Evolutionary conservation across 495 filamentous ascomycete genomes (phyloP), one percentile per base, ranked within the genome.

Genomic region (Amphirosellinia nigrospora): DNA sequence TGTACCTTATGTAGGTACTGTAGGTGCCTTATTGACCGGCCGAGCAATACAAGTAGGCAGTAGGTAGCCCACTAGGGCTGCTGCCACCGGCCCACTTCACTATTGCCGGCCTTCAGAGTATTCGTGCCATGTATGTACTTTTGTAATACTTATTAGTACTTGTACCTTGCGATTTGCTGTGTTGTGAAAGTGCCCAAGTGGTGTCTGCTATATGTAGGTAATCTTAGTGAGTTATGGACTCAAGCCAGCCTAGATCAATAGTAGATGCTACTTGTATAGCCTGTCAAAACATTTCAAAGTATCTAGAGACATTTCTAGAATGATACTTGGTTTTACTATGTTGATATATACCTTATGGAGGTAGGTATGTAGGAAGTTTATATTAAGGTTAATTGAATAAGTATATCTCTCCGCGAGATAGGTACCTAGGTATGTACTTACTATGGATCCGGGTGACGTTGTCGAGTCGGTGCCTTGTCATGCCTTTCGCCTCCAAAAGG

Each of bases 381-480:
- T n/a, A n/a, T n/a, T n/a, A n/a, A n/a, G n/a, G n/a, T n/a, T n/a
- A n/a, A n/a, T n/a, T n/a, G n/a, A n/a, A n/a, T n/a, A n/a, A 28
- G 8, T 45, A 10, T 13, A 28, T 53, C 23, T 28, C 26, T 30
- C 50, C 26, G 30, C 15, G 50, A 23, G 39, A 43, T 41, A 45
- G 41, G 41, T 45, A 45, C 3, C 3, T 2, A 32, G 30, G 34
- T n/a, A 58, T 7, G 7, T 36, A 7, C 30, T 56, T 56, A 30
- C 48, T n/a, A 30, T 53, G 50, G 50, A 53, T 30, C 26, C 19
- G 46, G 75, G 74, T 78, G 76, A 78, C 76, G 76, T 78, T 76
- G 73, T 74, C 74, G 76, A 78, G 72, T 72, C 71, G 76, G 72
- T 78, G 76, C 76, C 76, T 77, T 66, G 61, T 66, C 58, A 46